Conservation (phyloP, 176 grass and related monocot genomes). For the Canna indica region DNA sequence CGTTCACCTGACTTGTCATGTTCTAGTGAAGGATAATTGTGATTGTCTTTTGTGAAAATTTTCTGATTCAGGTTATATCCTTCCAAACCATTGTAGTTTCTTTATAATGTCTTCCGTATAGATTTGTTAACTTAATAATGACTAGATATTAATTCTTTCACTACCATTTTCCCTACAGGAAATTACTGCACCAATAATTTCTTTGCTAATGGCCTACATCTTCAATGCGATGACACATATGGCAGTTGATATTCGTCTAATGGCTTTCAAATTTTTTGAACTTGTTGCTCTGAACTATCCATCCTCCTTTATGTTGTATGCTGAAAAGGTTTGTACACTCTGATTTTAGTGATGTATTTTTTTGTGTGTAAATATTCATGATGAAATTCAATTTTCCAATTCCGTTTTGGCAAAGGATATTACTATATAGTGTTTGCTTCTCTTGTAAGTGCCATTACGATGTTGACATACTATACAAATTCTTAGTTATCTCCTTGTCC, state of each 20-base stretch:
- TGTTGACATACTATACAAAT: neutral
- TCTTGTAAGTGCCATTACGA: neutral
- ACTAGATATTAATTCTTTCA: neutral
- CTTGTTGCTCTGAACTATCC: conserved; percentile 67
- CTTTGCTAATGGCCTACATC: conserved; percentile 74
- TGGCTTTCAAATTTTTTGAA: conserved; percentile 82
- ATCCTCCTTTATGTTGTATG: conserved; percentile 64
- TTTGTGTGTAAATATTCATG: conserved; percentile 1
- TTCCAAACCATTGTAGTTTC: neutral
- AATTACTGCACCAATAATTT: conserved; percentile 46
- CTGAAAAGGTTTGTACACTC: conserved; percentile 50
- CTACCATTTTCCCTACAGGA: conserved; percentile 38
- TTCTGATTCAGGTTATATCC: neutral
- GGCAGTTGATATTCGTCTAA: conserved; percentile 65
- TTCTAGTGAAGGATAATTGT: neutral
- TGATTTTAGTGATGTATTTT: conserved; percentile 11
- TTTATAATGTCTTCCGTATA: neutral
- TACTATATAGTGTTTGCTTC: neutral
- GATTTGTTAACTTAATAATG: neutral
- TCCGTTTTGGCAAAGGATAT: neutral
- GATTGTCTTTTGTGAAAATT: neutral
- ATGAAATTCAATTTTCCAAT: neutral
- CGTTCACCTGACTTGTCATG: neutral
- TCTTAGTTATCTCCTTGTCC: neutral
- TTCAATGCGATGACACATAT: conserved; percentile 85